phyloP scores from a whole-genome alignment of 2,329 filamentous ascomycete species.

The Bipolaris victoriae region DNA sequence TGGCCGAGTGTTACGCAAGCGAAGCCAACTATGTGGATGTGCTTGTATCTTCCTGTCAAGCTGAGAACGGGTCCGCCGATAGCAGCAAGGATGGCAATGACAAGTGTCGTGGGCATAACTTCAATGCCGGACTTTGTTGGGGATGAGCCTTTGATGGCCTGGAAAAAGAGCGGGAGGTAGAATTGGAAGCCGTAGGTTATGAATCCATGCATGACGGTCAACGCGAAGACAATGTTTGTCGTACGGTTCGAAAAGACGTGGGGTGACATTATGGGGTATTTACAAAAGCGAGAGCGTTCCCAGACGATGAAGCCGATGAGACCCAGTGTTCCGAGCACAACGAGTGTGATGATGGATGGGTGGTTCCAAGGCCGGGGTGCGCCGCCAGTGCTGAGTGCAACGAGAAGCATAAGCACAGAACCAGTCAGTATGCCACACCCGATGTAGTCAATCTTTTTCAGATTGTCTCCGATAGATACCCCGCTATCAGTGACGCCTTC shows the following conservation, averaged over 20 bases:
- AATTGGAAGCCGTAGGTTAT: constrained; percentile 37
- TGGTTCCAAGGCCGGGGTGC: constrained; percentile 53
- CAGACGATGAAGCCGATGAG: constrained; percentile 49
- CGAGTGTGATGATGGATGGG: constrained; percentile 49
- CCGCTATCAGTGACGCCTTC: constrained; percentile 15
- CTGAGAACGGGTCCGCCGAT: constrained; percentile 31
- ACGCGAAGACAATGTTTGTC: constrained; percentile 42
- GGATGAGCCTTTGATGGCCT: constrained; percentile 32
- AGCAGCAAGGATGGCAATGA: constrained; percentile 31
- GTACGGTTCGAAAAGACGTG: constrained; percentile 56
- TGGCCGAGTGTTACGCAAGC: constrained; percentile 27
- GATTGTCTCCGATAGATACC: constrained; percentile 17
- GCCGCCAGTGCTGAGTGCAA: constrained; percentile 56
- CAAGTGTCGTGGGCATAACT: constrained; percentile 35
- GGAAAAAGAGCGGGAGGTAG: constrained; percentile 40
- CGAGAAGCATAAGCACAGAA: constrained; percentile 51
- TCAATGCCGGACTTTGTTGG: constrained; percentile 35
- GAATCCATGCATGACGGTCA: constrained; percentile 42
- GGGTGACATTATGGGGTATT: constrained; percentile 50
- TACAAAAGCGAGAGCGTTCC: constrained; percentile 44
- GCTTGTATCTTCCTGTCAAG: constrained; percentile 34
- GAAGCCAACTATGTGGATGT: constrained; percentile 36
- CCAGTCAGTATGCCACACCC: constrained; percentile 55
- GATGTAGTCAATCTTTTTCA: constrained; percentile 50
- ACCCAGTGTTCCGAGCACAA: constrained; percentile 54